Percentiles rank a stretch among this genome's conserved stretches.
Conservation (phyloP, 2,329 filamentous ascomycete genomes). For the Colletotrichum sp. region DNA sequence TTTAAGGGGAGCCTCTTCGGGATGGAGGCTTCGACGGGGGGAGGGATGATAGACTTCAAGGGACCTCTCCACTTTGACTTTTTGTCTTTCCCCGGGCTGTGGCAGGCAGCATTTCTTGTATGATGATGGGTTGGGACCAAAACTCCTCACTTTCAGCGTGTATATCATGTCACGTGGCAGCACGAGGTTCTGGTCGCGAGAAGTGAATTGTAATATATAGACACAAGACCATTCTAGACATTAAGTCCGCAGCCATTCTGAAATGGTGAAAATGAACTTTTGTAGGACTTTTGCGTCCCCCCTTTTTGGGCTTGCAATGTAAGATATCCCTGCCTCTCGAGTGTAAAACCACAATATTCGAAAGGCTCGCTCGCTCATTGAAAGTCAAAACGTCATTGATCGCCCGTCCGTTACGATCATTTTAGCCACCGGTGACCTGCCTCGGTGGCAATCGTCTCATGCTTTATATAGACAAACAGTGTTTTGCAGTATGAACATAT, state of each 20-base stretch:
- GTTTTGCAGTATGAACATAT: neutral
- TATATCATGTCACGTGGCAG: neutral
- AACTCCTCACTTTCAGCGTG: conserved; percentile 5
- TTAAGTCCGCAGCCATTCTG: neutral
- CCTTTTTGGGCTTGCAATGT: too few relatives aligned
- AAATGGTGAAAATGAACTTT: neutral
- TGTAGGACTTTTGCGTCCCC: neutral
- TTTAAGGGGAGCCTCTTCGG: conserved; percentile 3
- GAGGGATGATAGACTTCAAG: neutral
- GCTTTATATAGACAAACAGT: neutral
- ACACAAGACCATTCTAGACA: neutral
- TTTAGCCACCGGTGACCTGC: conserved; percentile 1
- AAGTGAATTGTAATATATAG: conserved; percentile 5
- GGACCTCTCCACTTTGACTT: neutral
- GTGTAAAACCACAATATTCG: neutral
- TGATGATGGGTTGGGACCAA: neutral
- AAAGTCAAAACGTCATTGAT: neutral
- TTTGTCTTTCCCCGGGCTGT: neutral
- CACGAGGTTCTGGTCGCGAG: too few relatives aligned
- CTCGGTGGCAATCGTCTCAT: neutral
- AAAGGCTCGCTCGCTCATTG: neutral
- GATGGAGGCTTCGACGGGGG: neutral
- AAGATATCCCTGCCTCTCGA: neutral
- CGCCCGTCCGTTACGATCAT: neutral
- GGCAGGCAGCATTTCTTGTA: neutral